Conservation (phyloP, 306 rosid species). For the Cicer yamashitae region DNA sequence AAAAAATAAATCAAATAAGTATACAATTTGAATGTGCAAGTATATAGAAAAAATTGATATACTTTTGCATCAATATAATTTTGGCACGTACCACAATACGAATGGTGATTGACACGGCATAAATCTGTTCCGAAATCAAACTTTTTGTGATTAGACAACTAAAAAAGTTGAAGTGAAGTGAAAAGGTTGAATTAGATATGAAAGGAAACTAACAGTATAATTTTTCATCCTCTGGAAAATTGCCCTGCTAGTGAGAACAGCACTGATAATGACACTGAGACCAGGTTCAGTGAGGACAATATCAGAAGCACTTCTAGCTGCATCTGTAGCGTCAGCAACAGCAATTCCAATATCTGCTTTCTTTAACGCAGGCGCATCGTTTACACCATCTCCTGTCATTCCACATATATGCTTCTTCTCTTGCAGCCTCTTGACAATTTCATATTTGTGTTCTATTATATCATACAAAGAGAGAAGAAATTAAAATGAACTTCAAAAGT, state of each 20-base stretch:
- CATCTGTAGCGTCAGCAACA: conserved; percentile 98
- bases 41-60: not conserved
- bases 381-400: conserved; percentile 99
- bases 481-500: conserved; percentile 21
- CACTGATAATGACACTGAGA: conserved; percentile 90
- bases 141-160: conserved; percentile 11
- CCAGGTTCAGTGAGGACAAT: conserved; percentile 98
- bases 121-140: conserved; percentile 59
- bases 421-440: conserved; percentile 86
- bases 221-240: conserved; percentile 98
- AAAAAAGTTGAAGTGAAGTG: conserved; percentile 12
- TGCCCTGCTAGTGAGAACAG: conserved; percentile 90
- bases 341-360: conserved; percentile 96
- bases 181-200: conserved; percentile 16
- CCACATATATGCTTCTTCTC: conserved; percentile 97
- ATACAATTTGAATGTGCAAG: conserved; percentile 8
- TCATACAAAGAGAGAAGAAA: conserved; percentile 32
- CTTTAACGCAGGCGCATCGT: conserved; percentile 95
- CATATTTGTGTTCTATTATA: conserved; percentile 86
- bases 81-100: conserved; percentile 87
- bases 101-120: conserved; percentile 95
- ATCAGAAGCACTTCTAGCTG: conserved; percentile 94
- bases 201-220: conserved; percentile 71
- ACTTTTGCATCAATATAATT: not conserved
- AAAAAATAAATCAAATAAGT: conserved; percentile 33